These are phyloP conservation scores for Nemania abortiva DNA, from an alignment of 2,329 filamentous ascomycete species.

Conservation along the genomic window DNA sequence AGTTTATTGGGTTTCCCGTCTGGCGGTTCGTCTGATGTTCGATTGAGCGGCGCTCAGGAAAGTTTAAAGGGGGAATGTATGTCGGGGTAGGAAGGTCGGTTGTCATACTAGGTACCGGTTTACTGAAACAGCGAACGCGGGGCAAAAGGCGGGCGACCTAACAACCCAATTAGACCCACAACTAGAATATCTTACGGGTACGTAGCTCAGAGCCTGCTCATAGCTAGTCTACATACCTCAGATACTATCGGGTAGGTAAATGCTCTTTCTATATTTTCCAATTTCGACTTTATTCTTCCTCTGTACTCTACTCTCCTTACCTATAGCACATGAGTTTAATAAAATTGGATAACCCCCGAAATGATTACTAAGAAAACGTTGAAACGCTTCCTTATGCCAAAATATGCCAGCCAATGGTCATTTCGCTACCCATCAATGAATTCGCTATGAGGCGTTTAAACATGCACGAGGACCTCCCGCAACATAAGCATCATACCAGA, in stretches of 20 bases:
- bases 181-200: background rate
- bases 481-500: background rate
- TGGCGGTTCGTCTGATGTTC: background rate
- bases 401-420: background rate
- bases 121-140: too few relatives aligned
- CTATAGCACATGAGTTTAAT: too few relatives aligned
- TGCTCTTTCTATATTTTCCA: too few relatives aligned
- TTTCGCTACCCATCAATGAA: background rate
- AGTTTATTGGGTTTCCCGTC: background rate
- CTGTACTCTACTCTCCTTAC: too few relatives aligned
- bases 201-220: too few relatives aligned
- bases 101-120: constrained; percentile 1
- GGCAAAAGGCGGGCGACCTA: too few relatives aligned
- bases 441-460: background rate
- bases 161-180: too few relatives aligned
- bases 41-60: background rate
- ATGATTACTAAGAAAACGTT: background rate
- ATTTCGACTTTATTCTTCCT: too few relatives aligned
- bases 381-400: background rate
- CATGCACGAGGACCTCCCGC: background rate
- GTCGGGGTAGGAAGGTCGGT: background rate
- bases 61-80: background rate
- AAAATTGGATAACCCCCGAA: background rate
- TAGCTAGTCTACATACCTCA: too few relatives aligned
- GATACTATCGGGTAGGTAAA: too few relatives aligned